Evolutionary conservation across 2,329 filamentous ascomycete species (phyloP), one percentile per base, ranked within the genome.

Genomic region (Phyllosticta citriasiana): DNA sequence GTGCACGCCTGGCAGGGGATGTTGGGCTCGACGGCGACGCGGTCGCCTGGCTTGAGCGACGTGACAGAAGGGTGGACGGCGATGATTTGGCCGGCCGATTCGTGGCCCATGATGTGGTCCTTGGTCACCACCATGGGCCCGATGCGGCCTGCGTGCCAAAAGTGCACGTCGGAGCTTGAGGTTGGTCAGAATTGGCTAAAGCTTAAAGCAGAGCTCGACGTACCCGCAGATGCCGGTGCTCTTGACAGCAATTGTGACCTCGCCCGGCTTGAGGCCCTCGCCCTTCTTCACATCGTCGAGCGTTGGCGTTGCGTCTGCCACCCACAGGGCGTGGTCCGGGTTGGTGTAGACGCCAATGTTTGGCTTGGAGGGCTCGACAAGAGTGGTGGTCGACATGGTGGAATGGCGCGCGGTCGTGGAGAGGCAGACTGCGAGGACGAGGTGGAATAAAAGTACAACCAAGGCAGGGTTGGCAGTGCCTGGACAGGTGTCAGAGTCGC

Each of bases 291-390:
- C 86, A 64, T 85, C 85, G 72, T 95, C 88, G 26, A 90, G 77
- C 53, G 83, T 86, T 4, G 93, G 93, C 67, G 84, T 81, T 12
- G 92, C 86, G 66, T 90, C 86, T 61, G 82, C 88, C 64, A 97
- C 84, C 90, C 92, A 97, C 59, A 97, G 81, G 63, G 96, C 89
- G 74, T 97, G 93, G 62, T 85, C 84, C 19, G 93, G 91, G 78
- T 97, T 96, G 58, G 93, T 97, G 81, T 88, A 97, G 66, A 97
- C 91, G 68, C 91, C 93, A 72, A 97, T 95, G 78, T 97, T 97
- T 62, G 89, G 78, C 82, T 95, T 94, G 62, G 82, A 78, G 55
- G 82, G 77, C 73, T 77, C 74, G 57, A 78, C 70, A 10, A 64
- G 65, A 14, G 70, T 71, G 25, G 66, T 69, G 47, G 72, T 62